A percentile compares a stretch with the other conserved stretches of the same genome.
Conservation (phyloP, 805 yeast genomes). For the Candida patagonica region DNA sequence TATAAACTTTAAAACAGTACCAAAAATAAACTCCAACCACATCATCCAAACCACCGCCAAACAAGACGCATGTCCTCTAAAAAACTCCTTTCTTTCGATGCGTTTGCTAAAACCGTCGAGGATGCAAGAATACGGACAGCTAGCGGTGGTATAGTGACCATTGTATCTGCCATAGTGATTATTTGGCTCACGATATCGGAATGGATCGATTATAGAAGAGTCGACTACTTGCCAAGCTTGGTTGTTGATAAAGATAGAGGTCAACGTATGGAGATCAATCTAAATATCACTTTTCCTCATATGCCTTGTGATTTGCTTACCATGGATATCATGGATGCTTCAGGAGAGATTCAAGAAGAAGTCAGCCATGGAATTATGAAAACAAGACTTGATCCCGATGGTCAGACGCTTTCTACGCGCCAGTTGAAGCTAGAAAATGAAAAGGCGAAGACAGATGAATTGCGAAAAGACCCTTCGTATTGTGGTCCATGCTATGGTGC, state of each 20-base stretch:
- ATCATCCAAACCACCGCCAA: too few relatives aligned
- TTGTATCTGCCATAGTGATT: slow-evolving; percentile 56
- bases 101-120: slow-evolving; percentile 90
- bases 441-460: slow-evolving; percentile 22
- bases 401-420: slow-evolving; percentile 36
- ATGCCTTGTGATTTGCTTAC: slow-evolving; percentile 75
- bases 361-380: slow-evolving; percentile 64
- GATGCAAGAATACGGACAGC: slow-evolving; percentile 85
- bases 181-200: slow-evolving; percentile 60
- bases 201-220: slow-evolving; percentile 60
- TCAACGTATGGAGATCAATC: slow-evolving; percentile 62
- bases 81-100: slow-evolving; percentile 58
- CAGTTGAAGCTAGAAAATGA: slow-evolving; percentile 29
- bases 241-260: slow-evolving; percentile 68
- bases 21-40: too few relatives aligned
- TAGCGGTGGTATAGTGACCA: slow-evolving; percentile 82
- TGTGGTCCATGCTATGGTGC: slow-evolving; percentile 95
- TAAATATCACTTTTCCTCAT: slow-evolving; percentile 76
- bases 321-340: slow-evolving; percentile 79
- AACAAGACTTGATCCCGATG: slow-evolving; percentile 50
- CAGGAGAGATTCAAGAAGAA: slow-evolving; percentile 78
- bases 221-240: slow-evolving; percentile 69
- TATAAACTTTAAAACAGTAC: too few relatives aligned
- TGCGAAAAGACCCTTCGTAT: slow-evolving; percentile 31
- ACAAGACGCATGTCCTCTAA: slow-evolving; percentile 13